Conservation (phyloP, 305 asterid genomes). For the Rubia peregrina region DNA sequence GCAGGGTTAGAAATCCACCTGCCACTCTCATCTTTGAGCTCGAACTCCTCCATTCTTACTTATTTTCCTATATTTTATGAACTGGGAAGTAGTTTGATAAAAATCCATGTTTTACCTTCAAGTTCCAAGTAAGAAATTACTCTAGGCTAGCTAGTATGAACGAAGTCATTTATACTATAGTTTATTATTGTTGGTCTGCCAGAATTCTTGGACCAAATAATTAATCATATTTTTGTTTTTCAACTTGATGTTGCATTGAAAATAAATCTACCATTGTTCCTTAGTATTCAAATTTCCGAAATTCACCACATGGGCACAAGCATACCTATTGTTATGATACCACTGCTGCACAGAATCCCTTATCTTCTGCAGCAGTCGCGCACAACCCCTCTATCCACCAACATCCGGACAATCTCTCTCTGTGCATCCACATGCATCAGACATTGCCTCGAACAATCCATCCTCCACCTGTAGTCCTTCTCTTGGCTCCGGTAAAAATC, state of each 20-base stretch:
- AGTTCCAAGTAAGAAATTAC: not conserved
- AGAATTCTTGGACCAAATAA: not conserved
- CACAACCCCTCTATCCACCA: constrained; percentile 74
- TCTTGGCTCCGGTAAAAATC: constrained; percentile 61
- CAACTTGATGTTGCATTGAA: not conserved
- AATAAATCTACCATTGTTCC: constrained; percentile 24
- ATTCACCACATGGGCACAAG: constrained; percentile 89
- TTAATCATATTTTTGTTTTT: not conserved
- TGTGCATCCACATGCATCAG: constrained; percentile 62
- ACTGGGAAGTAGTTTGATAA: not conserved
- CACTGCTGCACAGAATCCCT: constrained; percentile 93
- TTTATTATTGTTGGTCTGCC: not conserved
- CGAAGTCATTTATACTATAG: too few species aligned
- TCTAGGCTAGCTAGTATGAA: too few species aligned
- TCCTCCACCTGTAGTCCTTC: constrained; percentile 72
- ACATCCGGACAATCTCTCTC: constrained; percentile 59
- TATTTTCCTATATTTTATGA: constrained; percentile 4
- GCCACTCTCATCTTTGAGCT: constrained; percentile 11
- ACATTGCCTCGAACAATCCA: constrained; percentile 73
- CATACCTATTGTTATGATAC: constrained; percentile 92
- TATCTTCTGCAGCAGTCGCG: constrained; percentile 85
- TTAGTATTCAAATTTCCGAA: constrained; percentile 88
- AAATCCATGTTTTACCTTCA: constrained; percentile 1
- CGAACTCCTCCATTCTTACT: not conserved
- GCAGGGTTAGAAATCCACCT: too few species aligned